These are phyloP conservation scores for Kodamaea sp. DNA, from an alignment of 1,139 yeast genomes.

Conservation along the genomic window DNA sequence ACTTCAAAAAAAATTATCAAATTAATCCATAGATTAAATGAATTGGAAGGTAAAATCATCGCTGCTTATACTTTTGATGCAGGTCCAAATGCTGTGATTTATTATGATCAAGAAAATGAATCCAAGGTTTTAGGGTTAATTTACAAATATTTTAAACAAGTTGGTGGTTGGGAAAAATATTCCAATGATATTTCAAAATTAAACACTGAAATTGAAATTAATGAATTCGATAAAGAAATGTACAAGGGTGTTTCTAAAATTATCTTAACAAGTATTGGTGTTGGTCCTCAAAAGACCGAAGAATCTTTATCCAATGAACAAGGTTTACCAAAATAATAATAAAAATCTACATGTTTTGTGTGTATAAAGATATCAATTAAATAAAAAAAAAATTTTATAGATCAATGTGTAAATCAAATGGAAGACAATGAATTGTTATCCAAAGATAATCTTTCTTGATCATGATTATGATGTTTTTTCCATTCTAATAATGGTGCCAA, in stretches of 20 bases:
- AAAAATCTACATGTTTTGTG: neutral
- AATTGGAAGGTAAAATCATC: conserved; percentile 55
- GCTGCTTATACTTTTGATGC: conserved; percentile 99
- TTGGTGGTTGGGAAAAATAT: conserved; percentile 68
- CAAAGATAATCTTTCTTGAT: conserved; percentile 1
- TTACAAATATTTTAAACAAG: conserved; percentile 49
- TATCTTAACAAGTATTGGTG: conserved; percentile 81
- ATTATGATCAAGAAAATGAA: conserved; percentile 77
- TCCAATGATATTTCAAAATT: conserved; percentile 25
- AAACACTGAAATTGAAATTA: conserved; percentile 32
- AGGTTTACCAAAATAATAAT: conserved; percentile 28
- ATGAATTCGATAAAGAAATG: conserved; percentile 48
- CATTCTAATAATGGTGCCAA: conserved; percentile 70
- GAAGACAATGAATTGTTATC: neutral
- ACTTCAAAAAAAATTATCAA: conserved; percentile 88
- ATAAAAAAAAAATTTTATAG: conserved; percentile 1
- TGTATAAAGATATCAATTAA: neutral
- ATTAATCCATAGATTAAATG: conserved; percentile 75
- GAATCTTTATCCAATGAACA: conserved; percentile 50
- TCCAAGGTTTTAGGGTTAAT: conserved; percentile 58
- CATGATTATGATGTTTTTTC: conserved; percentile 34
- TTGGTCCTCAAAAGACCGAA: conserved; percentile 67
- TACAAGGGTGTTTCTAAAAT: conserved; percentile 72
- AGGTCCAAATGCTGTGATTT: conserved; percentile 97
- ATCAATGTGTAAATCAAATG: too few relatives aligned